Percentiles rank a stretch among this genome's conserved stretches.
Conservation (phyloP, 306 rosid species). For the Fagus sylvatica region DNA sequence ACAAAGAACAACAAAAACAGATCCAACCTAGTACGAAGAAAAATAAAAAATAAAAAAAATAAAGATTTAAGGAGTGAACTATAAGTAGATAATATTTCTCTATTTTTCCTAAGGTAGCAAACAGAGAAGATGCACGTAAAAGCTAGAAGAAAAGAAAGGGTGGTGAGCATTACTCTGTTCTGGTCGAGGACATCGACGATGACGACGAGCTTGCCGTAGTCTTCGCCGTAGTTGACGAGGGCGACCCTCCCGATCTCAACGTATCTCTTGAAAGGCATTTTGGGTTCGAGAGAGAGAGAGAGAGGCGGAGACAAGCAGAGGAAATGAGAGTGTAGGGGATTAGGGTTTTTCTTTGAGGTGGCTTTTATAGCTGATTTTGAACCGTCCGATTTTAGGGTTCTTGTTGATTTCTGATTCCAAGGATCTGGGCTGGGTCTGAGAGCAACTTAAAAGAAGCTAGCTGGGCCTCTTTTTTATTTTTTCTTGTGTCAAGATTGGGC, state of each 20-base stretch:
- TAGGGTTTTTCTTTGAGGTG: conserved; percentile 24
- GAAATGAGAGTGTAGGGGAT: not conserved
- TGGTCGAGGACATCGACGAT: conserved; percentile 94
- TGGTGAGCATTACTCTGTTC: conserved; percentile 49
- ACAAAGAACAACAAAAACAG: too few species aligned
- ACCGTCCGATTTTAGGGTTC: conserved; percentile 10
- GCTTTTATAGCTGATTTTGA: not conserved
- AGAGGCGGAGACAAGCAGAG: not conserved
- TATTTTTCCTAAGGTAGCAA: not conserved
- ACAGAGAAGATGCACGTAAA: not conserved
- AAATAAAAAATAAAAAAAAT: too few species aligned
- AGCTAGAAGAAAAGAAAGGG: not conserved
- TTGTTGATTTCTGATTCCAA: not conserved
- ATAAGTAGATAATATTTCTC: not conserved
- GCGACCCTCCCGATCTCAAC: conserved; percentile 96
- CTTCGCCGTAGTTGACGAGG: conserved; percentile 84
- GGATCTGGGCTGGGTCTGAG: not conserved
- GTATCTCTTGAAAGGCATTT: conserved; percentile 91
- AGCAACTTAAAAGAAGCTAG: too few species aligned
- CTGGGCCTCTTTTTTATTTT: too few species aligned
- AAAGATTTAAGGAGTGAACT: too few species aligned
- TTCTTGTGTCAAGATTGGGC: too few species aligned
- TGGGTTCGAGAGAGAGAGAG: not conserved
- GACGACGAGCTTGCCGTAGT: conserved; percentile 87
- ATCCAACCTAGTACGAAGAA: too few species aligned